Evolutionary conservation across 176 grass and related monocot genomes (phyloP), one percentile per base, ranked within the genome.

Genomic region (Avena insularis): DNA sequence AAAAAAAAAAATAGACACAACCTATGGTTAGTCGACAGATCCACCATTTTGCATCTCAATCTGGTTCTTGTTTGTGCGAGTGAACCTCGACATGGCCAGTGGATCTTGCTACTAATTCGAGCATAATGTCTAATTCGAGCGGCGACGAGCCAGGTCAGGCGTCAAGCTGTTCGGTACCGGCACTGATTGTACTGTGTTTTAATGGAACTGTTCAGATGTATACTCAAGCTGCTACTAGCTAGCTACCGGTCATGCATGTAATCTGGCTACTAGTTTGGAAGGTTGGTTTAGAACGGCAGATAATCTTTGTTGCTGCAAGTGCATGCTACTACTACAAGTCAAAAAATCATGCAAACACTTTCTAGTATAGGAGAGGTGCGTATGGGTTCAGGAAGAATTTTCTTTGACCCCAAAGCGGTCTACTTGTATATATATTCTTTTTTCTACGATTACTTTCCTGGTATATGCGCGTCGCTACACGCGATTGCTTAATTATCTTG

Each of bases 351-450:
- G n/a, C n/a, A n/a, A n/a, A n/a, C n/a, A n/a, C n/a, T n/a, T n/a
- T n/a, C 11, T 40, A 40, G 5, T 57, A 57, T 57, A 8, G 55
- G 17, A 2, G 55, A 19, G 71, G 9, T 51, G 72, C 7, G 33
- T 70, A 6, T 29, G 25, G 4, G 12, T 14, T 66, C 27, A 66
- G 63, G 12, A 51, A 57, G 55, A 57, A 4, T 75, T 50, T 50
- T 75, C 21, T 9, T 75, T 27, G 21, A 75, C 71, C 71, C 71
- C 27, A 33, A 88, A 89, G 35, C 59, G 61, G 6, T 33, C 10
- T 45, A 46, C 4, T 61, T 23, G 25, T 20, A 50, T 49, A 73
- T 60, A 57, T 57, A 40, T 0, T 87, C 79, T n/a, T 55, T 87
- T 83, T 78, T 79, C 9, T 29, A 64, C 2, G 16, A 67, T 33